These are phyloP conservation scores for Aurinia saxatilis DNA, from an alignment of 345 rosid species.

Conservation along the genomic window DNA sequence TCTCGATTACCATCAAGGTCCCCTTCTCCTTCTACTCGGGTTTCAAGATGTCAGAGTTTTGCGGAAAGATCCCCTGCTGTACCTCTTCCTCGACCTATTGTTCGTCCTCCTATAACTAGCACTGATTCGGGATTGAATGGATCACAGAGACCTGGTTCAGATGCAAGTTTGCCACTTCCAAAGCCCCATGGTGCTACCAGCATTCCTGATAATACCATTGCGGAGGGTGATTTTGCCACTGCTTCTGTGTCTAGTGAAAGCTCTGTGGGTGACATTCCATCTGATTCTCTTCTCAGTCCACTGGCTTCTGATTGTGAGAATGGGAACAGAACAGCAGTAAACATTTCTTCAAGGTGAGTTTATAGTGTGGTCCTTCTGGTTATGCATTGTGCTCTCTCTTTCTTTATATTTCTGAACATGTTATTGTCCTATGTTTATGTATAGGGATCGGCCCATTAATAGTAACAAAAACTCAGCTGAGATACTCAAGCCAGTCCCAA, in stretches of 20 bases:
- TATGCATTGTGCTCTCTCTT: not conserved
- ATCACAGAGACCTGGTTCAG: constrained; percentile 41
- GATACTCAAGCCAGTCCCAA: constrained; percentile 46
- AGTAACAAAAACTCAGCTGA: constrained; percentile 50
- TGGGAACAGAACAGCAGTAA: constrained; percentile 45
- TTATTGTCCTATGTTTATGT: constrained; percentile 28
- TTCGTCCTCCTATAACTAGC: constrained; percentile 30
- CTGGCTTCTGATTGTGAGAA: constrained; percentile 68
- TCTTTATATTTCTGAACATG: constrained; percentile 11
- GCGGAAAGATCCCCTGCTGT: constrained; percentile 64
- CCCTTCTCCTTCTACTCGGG: constrained; percentile 63
- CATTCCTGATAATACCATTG: constrained; percentile 34
- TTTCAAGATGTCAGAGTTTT: constrained; percentile 78
- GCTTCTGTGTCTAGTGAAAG: constrained; percentile 66
- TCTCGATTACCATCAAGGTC: constrained; percentile 69
- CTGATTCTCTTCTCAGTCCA: constrained; percentile 61
- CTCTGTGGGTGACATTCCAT: constrained; percentile 57
- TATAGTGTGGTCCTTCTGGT: constrained; percentile 1
- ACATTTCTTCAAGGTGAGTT: constrained; percentile 60
- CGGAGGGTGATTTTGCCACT: constrained; percentile 56
- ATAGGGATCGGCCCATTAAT: constrained; percentile 44
- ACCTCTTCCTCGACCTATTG: constrained; percentile 78
- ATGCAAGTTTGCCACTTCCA: constrained; percentile 54
- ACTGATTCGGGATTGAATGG: constrained; percentile 46
- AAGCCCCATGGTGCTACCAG: constrained; percentile 44